Conservation (phyloP, 306 rosid genomes). For the Senna tora region DNA sequence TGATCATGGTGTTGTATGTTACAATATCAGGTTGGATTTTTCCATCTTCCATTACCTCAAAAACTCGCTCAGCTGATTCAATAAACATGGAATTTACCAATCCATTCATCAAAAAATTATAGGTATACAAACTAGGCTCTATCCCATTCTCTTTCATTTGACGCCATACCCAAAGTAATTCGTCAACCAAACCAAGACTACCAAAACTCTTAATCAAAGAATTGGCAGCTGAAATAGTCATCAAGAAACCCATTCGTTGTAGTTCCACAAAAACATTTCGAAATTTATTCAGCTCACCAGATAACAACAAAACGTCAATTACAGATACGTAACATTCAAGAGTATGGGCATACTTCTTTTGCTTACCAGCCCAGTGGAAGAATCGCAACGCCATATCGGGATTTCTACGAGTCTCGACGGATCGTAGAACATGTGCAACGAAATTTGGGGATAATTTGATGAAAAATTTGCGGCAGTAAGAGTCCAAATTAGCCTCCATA, state of each 20-base stretch:
- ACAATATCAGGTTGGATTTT: slow-evolving; percentile 64
- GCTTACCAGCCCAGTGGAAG: slow-evolving; percentile 70
- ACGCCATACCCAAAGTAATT: slow-evolving; percentile 83
- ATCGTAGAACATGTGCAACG: slow-evolving; percentile 59
- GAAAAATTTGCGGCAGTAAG: slow-evolving; percentile 60
- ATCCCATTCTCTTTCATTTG: slow-evolving; percentile 69
- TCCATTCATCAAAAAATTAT: slow-evolving; percentile 74
- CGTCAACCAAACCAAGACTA: slow-evolving; percentile 68
- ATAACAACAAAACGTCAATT: slow-evolving; percentile 49
- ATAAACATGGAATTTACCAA: slow-evolving; percentile 64
- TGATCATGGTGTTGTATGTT: slow-evolving; percentile 73
- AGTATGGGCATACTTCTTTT: slow-evolving; percentile 58
- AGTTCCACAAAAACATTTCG: slow-evolving; percentile 42
- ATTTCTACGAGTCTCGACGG: slow-evolving; percentile 43
- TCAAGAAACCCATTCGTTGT: slow-evolving; percentile 44
- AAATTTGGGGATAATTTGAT: slow-evolving; percentile 75
- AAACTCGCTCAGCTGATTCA: slow-evolving; percentile 75
- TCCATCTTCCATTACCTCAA: slow-evolving; percentile 67
- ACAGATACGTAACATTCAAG: slow-evolving; percentile 72
- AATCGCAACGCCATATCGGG: slow-evolving; percentile 58
- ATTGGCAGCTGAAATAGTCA: slow-evolving; percentile 58
- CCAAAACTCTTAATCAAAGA: slow-evolving; percentile 68
- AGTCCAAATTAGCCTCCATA: slow-evolving; percentile 72
- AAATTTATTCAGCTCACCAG: slow-evolving; percentile 42
- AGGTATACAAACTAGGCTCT: slow-evolving; percentile 56